Conservation (phyloP, 2,329 filamentous ascomycete genomes). For the Colletotrichum nymphaeae region DNA sequence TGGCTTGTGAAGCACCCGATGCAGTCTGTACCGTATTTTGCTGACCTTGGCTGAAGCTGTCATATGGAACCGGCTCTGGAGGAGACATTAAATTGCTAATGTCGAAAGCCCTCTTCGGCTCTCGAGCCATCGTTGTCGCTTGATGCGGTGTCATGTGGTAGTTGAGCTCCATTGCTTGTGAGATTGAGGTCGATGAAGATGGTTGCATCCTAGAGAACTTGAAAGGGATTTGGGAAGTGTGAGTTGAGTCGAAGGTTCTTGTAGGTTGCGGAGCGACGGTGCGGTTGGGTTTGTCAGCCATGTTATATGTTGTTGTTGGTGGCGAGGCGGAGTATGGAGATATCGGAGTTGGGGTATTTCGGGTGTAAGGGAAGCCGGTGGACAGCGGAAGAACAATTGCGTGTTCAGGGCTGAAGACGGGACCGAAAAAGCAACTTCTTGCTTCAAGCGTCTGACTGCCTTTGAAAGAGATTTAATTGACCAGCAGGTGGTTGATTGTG, state of each 20-base stretch:
- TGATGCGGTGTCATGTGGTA: neutral
- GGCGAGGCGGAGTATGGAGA: conserved; percentile 34
- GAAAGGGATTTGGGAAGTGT: neutral
- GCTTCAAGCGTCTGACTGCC: neutral
- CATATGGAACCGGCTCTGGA: conserved; percentile 64
- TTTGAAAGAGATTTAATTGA: conserved; percentile 4
- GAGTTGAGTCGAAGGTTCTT: conserved; percentile 44
- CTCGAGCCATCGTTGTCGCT: conserved; percentile 6
- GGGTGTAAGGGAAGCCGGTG: conserved; percentile 24
- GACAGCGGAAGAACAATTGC: conserved; percentile 10
- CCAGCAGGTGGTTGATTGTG: conserved; percentile 12
- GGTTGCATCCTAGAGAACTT: conserved; percentile 23
- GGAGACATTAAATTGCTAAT: conserved; percentile 72
- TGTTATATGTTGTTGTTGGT: conserved; percentile 27
- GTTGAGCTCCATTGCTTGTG: conserved; percentile 42
- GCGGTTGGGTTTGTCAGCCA: conserved; percentile 36
- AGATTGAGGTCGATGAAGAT: conserved; percentile 28
- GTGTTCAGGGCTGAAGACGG: neutral
- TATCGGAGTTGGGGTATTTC: conserved; percentile 34
- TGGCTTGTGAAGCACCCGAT: neutral
- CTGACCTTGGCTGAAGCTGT: conserved; percentile 59
- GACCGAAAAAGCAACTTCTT: neutral
- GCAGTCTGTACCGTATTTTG: conserved; percentile 2
- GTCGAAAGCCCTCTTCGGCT: conserved; percentile 55
- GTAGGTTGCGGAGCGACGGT: conserved; percentile 41